Percentiles rank a stretch among this genome's conserved stretches.
These are phyloP conservation scores for Euphorbia celastroides DNA, from an alignment of 441 rosid species.

Conservation along the genomic window DNA sequence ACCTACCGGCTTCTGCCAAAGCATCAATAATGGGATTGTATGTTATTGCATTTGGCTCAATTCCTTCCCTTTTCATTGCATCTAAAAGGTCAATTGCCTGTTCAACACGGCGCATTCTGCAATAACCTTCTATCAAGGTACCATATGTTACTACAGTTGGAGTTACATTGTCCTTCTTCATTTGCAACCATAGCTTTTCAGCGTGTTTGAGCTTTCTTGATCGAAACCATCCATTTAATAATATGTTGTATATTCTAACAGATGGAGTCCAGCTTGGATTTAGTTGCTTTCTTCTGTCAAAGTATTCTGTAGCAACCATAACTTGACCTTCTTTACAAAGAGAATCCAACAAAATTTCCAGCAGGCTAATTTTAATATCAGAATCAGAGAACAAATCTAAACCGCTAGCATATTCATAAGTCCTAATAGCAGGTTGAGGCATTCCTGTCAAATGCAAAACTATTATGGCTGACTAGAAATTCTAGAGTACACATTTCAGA, in stretches of 20 bases:
- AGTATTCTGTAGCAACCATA: slow-evolving; percentile 46
- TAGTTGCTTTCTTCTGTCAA: slow-evolving; percentile 29
- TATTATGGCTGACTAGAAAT: not conserved
- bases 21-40: slow-evolving; percentile 78
- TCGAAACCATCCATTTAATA: slow-evolving; percentile 79
- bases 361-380: slow-evolving; percentile 33
- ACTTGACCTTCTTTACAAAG: slow-evolving; percentile 78
- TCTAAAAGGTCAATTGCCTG: slow-evolving; percentile 57
- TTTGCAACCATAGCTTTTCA: slow-evolving; percentile 63
- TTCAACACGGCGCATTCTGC: slow-evolving; percentile 58
- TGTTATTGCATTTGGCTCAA: slow-evolving; percentile 49
- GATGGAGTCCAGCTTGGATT: slow-evolving; percentile 49
- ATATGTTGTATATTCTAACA: slow-evolving; percentile 51
- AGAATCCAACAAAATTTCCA: slow-evolving; percentile 74
- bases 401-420: slow-evolving; percentile 51
- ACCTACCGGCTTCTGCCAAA: slow-evolving; percentile 67
- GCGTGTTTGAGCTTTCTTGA: slow-evolving; percentile 60
- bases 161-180: slow-evolving; percentile 45
- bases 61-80: slow-evolving; percentile 62
- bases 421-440: slow-evolving; percentile 51
- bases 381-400: slow-evolving; percentile 26
- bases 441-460: slow-evolving; percentile 37
- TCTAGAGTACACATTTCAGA: not conserved
- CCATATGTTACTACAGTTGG: slow-evolving; percentile 74
- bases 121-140: slow-evolving; percentile 75